phyloP scores from a whole-genome alignment of 148 eudicot genomes.

The Cornus suecica region DNA sequence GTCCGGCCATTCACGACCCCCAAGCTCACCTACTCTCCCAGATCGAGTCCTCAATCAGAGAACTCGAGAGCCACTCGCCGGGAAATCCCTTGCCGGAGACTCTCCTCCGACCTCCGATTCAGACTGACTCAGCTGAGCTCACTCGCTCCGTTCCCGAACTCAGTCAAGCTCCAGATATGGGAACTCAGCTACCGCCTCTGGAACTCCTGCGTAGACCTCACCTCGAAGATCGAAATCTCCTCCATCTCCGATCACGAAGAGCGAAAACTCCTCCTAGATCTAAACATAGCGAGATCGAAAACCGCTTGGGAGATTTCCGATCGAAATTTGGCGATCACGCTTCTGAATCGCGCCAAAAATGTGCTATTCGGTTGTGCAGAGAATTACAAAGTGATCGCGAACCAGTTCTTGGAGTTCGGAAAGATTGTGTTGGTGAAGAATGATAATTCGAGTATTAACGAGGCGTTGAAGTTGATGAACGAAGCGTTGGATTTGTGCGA shows the following conservation, averaged over 20 bases:
- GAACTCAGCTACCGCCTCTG: conserved; percentile 86
- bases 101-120: conserved; percentile 39
- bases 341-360: conserved; percentile 72
- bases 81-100: conserved; percentile 33
- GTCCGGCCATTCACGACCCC: conserved; percentile 36
- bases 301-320: conserved; percentile 85
- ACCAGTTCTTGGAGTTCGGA: conserved; percentile 72
- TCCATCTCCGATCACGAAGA: conserved; percentile 57
- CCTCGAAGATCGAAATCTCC: conserved; percentile 41
- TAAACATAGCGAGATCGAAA: conserved; percentile 70
- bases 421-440: conserved; percentile 42
- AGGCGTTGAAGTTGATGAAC: conserved; percentile 78
- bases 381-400: conserved; percentile 51
- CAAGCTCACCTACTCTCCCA: conserved; percentile 32
- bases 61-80: conserved; percentile 51
- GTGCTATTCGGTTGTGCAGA: conserved; percentile 51
- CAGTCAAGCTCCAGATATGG: conserved; percentile 76
- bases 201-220: conserved; percentile 79
- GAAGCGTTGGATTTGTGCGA: conserved; percentile 84
- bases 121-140: conserved; percentile 44
- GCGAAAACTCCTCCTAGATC: conserved; percentile 62
- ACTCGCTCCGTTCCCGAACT: conserved; percentile 50
- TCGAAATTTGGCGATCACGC: conserved; percentile 52
- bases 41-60: conserved; percentile 49
- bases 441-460: conserved; percentile 39